Evolutionary conservation across 345 rosid species (phyloP), one percentile per base, ranked within the genome.

Genomic region (Murraya koenigii): DNA sequence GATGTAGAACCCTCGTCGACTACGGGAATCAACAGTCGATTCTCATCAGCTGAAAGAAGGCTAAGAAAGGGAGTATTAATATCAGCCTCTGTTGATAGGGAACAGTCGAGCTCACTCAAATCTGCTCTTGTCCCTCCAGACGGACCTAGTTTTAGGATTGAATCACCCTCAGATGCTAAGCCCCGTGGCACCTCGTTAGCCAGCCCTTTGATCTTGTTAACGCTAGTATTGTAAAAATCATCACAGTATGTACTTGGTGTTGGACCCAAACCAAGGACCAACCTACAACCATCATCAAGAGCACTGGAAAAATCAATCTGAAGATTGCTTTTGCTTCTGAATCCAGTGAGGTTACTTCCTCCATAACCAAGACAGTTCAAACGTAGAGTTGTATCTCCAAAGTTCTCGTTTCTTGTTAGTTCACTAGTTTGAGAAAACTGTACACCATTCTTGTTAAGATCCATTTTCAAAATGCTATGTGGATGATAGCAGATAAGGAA

Each of bases 1-100:
- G 98, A 91, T 20, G 99, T 92, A 19, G 99, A 96, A 67, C 98
- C 98, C 76, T 93, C 99, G 10, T 93, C 99, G 41, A 93, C 89
- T 69, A 81, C 89, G 78, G 93, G 93, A 69, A 92, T 77, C 68
- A 76, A 58, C 41, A 81, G 71, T 77, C 90, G 75, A 52, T 69
- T 75, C 39, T 82, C 83, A 66, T 72, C 81, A 8, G 73, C 52
- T 54, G 83, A 74, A 82, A 82, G 44, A 75, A 79, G 87, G 30
- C 82, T 78, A 63, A 64, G 32, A 74, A 72, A 8, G 22, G 88
- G 78, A 5, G 70, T 56, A 63, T 74, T 75, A 55, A 74, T 38
- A 80, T 85, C 86, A 66, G 82, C 74, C 75, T 79, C 88, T 6
- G 81, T 79, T 26, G 89, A 75, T 74, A 86, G 64, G 39, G 98